A percentile compares a stretch with the other conserved stretches of the same genome.
Evolutionary conservation across 2,329 filamentous ascomycete genomes (phyloP).

Genomic region (Sporothrix pallida): DNA sequence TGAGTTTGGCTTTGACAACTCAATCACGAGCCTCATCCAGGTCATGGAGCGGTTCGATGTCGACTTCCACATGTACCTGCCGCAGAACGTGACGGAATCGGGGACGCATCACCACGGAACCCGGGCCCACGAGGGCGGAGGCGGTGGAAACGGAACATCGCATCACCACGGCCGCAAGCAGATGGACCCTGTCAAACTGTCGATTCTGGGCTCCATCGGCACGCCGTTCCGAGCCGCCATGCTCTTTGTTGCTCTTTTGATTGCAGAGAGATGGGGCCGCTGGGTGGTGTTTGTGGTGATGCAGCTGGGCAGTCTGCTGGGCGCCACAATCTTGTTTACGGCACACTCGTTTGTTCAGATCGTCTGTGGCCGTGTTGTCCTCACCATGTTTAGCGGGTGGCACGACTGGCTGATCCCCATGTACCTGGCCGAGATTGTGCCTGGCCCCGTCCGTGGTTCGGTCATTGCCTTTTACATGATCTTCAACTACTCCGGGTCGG

Average conservation of each 20-base stretch:
- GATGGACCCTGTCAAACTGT: conserved; percentile 33
- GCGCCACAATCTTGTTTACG: conserved; percentile 34
- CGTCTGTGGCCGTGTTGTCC: conserved; percentile 34
- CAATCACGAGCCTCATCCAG: conserved; percentile 32
- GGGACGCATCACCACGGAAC: not conserved
- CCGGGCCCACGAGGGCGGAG: not conserved
- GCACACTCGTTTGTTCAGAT: conserved; percentile 34
- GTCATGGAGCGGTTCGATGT: conserved; percentile 36
- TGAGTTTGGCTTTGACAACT: conserved; percentile 37
- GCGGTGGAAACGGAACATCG: not conserved
- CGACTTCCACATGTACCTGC: conserved; percentile 34
- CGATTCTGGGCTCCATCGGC: conserved; percentile 31
- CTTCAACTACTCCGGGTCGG: conserved; percentile 34
- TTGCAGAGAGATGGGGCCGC: conserved; percentile 36
- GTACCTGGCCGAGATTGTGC: conserved; percentile 38
- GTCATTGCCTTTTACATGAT: conserved; percentile 35
- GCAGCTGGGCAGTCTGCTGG: conserved; percentile 34
- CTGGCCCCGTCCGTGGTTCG: conserved; percentile 34
- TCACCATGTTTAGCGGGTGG: conserved; percentile 36
- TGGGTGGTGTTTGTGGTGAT: conserved; percentile 36
- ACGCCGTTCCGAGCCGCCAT: conserved; percentile 32
- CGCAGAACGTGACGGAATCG: not conserved
- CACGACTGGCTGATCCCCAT: conserved; percentile 38
- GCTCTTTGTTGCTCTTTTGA: conserved; percentile 29
- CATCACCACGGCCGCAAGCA: conserved; percentile 1